Evolutionary conservation across 1,139 yeast species (phyloP).

Genomic region (Yamadazyma atlantica): DNA sequence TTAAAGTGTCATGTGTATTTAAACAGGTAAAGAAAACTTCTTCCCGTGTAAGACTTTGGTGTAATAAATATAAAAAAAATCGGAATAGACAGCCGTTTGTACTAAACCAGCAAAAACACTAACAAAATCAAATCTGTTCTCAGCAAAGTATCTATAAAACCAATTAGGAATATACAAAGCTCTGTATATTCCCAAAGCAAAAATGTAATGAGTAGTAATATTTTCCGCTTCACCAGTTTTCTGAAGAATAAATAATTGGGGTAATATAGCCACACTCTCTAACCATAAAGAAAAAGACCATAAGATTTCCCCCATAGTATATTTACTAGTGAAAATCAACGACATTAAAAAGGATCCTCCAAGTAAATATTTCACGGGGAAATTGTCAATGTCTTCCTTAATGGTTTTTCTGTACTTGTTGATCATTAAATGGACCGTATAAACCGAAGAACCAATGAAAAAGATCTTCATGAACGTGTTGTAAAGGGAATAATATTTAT

Average conservation of each 20-base stretch:
- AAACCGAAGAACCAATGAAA: constrained; percentile 72
- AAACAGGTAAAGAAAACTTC: constrained; percentile 69
- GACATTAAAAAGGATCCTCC: constrained; percentile 63
- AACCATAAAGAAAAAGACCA: constrained; percentile 87
- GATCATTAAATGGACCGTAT: constrained; percentile 73
- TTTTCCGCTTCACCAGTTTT: constrained; percentile 87
- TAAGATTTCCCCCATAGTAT: constrained; percentile 56
- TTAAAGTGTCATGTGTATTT: background rate
- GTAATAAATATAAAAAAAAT: constrained; percentile 91
- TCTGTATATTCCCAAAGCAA: constrained; percentile 88
- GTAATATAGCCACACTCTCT: constrained; percentile 87
- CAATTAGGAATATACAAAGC: constrained; percentile 91
- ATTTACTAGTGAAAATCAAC: constrained; percentile 66
- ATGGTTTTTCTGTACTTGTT: constrained; percentile 59
- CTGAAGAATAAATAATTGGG: constrained; percentile 88
- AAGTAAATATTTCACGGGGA: constrained; percentile 70
- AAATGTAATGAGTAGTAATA: constrained; percentile 87
- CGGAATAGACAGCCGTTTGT: constrained; percentile 87
- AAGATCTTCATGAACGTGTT: constrained; percentile 78
- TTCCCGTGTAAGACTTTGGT: constrained; percentile 75
- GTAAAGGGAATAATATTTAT: constrained; percentile 64
- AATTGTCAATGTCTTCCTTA: constrained; percentile 59
- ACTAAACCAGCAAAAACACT: constrained; percentile 77
- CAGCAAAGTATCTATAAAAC: constrained; percentile 80
- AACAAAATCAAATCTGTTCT: constrained; percentile 67